A percentile compares a stretch with the other conserved stretches of the same genome.
These are phyloP conservation scores for Phytopythium cucurbitacearum DNA, from an alignment of 352 stramenopile genomes.

Conservation along the genomic window DNA sequence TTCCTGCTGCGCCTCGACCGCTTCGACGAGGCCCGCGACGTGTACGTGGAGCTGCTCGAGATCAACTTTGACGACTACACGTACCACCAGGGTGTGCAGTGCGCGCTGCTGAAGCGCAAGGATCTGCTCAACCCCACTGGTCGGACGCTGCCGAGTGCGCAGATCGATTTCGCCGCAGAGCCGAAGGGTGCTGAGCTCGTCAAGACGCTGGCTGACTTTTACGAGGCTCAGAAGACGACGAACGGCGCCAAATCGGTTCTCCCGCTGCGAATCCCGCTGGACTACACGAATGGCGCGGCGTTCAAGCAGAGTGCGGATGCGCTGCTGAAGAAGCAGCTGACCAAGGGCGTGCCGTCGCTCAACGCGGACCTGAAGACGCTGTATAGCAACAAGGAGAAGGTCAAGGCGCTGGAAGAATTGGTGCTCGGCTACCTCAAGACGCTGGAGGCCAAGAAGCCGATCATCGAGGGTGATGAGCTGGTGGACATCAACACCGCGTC, in stretches of 20 bases:
- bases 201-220: conserved; percentile 48
- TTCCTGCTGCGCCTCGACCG: conserved; percentile 57
- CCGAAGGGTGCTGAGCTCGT: conserved; percentile 35
- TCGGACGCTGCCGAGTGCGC: conserved; percentile 31
- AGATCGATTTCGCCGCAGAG: conserved; percentile 47
- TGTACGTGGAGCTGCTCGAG: conserved; percentile 74
- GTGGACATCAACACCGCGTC: conserved; percentile 51
- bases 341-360: conserved; percentile 92
- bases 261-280: conserved; percentile 89
- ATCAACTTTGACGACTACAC: conserved; percentile 92
- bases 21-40: conserved; percentile 55
- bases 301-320: conserved; percentile 70
- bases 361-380: conserved; percentile 92
- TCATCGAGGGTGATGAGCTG: conserved; percentile 19
- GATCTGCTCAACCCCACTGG: conserved; percentile 50
- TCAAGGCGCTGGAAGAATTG: conserved; percentile 64
- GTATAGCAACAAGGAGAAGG: conserved; percentile 65
- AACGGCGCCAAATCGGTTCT: conserved; percentile 71
- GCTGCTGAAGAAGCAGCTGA: conserved; percentile 67
- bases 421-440: conserved; percentile 78
- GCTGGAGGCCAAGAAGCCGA: conserved; percentile 58
- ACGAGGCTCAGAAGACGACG: conserved; percentile 29
- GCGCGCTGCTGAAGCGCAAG: conserved; percentile 52
- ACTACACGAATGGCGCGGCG: conserved; percentile 72
- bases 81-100: conserved; percentile 86